Percentiles rank a stretch among this genome's conserved stretches.
phyloP scores from a whole-genome alignment of 1,139 yeast genomes.

The Hyphopichia buzzinii region DNA sequence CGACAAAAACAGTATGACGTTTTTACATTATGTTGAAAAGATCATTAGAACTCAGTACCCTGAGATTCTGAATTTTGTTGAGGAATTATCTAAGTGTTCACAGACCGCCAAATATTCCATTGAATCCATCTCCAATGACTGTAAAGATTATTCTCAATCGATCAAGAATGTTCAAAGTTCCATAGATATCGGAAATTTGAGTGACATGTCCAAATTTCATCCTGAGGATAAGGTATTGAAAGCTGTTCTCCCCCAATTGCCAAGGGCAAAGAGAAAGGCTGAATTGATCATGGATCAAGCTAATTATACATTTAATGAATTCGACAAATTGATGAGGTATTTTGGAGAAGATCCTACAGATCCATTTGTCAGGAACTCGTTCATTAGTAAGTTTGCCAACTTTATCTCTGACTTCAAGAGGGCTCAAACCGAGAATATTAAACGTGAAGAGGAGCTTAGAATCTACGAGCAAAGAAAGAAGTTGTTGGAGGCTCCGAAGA shows the following conservation, averaged over 20 bases:
- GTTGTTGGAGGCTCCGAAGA: slow-evolving; percentile 49
- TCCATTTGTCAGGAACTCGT: slow-evolving; percentile 61
- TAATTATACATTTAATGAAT: slow-evolving; percentile 60
- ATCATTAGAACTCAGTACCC: slow-evolving; percentile 69
- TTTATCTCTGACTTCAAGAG: slow-evolving; percentile 74
- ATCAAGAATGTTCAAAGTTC: slow-evolving; percentile 71
- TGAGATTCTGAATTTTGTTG: slow-evolving; percentile 54
- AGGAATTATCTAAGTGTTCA: slow-evolving; percentile 57
- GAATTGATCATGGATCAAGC: slow-evolving; percentile 65
- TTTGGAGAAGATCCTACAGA: slow-evolving; percentile 80
- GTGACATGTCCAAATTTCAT: slow-evolving; percentile 73
- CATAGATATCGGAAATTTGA: slow-evolving; percentile 70
- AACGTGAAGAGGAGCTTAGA: slow-evolving; percentile 76
- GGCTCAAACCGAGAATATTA: slow-evolving; percentile 73
- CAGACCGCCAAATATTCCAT: slow-evolving; percentile 65
- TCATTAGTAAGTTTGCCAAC: slow-evolving; percentile 69
- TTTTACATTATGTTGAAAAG: slow-evolving; percentile 76
- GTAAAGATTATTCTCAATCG: slow-evolving; percentile 53
- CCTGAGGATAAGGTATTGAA: slow-evolving; percentile 66
- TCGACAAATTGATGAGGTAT: slow-evolving; percentile 66
- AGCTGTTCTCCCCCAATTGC: slow-evolving; percentile 61
- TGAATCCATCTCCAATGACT: slow-evolving; percentile 64
- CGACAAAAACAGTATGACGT: slow-evolving; percentile 73
- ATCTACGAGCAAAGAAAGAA: slow-evolving; percentile 73
- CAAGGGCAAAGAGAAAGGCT: slow-evolving; percentile 66